These are phyloP conservation scores for Guillardia theta DNA, from an alignment of 78 protist genomes.

Conservation along the genomic window DNA sequence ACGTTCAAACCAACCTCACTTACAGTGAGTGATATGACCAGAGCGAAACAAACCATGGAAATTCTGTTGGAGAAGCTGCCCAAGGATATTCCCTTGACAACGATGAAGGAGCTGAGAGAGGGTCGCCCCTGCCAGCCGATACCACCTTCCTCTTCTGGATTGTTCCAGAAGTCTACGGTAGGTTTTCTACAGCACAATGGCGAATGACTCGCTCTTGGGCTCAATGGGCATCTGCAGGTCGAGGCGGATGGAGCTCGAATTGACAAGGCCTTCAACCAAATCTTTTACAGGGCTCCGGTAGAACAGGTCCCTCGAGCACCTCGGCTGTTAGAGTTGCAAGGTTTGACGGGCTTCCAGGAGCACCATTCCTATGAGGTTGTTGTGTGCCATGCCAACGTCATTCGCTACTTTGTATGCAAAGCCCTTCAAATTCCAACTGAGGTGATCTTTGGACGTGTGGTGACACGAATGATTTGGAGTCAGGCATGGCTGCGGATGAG, in stretches of 20 bases:
- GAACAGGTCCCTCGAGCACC: not conserved
- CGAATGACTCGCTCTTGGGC: too few relatives aligned
- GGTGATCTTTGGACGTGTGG: not conserved
- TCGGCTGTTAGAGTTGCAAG: too few relatives aligned
- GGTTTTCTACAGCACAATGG: too few relatives aligned
- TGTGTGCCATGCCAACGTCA: constrained; percentile 52
- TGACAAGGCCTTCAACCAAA: not conserved
- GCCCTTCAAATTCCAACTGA: constrained; percentile 36
- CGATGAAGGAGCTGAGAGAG: not conserved
- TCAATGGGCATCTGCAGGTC: too few relatives aligned
- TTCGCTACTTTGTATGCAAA: constrained; percentile 38
- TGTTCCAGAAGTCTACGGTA: too few relatives aligned
- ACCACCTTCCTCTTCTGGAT: not conserved
- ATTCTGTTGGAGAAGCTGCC: not conserved
- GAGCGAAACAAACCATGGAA: not conserved
- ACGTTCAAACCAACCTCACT: not conserved
- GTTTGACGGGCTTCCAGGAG: not conserved
- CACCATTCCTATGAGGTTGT: constrained; percentile 10
- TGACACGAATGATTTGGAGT: not conserved
- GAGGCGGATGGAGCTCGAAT: too few relatives aligned
- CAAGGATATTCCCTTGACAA: not conserved
- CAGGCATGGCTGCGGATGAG: constrained; percentile 47
- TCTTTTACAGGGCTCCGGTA: not conserved
- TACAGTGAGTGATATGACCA: not conserved
- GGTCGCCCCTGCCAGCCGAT: constrained; percentile 19